A percentile compares a stretch with the other conserved stretches of the same genome.
Evolutionary conservation across 257 asterid species (phyloP).

Genomic region (Prunella vulgaris): DNA sequence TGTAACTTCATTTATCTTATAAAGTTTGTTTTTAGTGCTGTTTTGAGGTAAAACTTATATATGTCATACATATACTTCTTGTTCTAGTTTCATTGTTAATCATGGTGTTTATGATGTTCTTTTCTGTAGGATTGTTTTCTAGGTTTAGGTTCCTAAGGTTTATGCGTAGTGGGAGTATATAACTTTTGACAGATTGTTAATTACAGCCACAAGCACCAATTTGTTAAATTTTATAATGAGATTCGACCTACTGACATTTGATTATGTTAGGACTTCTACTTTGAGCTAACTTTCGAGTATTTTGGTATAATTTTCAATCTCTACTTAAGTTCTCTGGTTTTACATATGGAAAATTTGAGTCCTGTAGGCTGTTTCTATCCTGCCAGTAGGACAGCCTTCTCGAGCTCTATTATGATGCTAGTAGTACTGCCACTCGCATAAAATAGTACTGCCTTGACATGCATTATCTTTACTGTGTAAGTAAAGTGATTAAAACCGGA

Average conservation of each 20-base stretch:
- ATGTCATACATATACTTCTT: not conserved
- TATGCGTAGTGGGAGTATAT: not conserved
- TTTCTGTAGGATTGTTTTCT: not conserved
- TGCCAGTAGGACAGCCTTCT: not conserved
- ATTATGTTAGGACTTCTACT: not conserved
- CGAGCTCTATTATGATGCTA: not conserved
- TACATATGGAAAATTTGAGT: not conserved
- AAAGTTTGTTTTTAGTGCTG: not conserved
- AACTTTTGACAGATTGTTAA: not conserved
- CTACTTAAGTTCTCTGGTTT: not conserved
- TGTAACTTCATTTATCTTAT: not conserved
- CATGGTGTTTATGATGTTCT: not conserved
- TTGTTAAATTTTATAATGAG: not conserved
- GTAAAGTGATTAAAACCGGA: too few relatives aligned
- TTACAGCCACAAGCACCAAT: not conserved
- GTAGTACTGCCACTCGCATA: not conserved
- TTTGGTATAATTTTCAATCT: not conserved
- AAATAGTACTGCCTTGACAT: not conserved
- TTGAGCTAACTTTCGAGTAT: not conserved
- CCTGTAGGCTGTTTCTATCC: not conserved
- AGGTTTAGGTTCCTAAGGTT: not conserved
- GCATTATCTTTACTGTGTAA: not conserved
- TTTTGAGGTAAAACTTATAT: not conserved
- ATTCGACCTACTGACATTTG: slow-evolving; percentile 2
- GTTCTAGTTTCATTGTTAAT: not conserved